Evolutionary conservation across 2,329 filamentous ascomycete species (phyloP).

Genomic region (Cytospora paraplurivora): DNA sequence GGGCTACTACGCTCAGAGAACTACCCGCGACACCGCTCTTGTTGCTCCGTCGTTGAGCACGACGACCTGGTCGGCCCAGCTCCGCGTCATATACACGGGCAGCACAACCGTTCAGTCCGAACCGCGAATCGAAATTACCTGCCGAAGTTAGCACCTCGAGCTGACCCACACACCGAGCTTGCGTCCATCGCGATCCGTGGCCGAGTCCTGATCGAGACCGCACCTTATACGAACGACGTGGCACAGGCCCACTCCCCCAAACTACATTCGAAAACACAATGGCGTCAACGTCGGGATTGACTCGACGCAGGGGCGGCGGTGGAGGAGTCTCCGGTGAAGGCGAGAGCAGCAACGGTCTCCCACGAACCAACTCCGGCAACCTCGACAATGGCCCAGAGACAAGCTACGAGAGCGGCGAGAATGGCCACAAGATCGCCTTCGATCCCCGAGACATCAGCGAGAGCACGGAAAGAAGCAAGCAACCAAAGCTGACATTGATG

Average conservation of each 20-base stretch:
- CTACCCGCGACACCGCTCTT: conserved; percentile 1
- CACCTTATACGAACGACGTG: conserved; percentile 1
- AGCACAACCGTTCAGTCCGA: background rate
- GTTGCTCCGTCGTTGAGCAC: background rate
- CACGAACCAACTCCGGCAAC: conserved; percentile 61
- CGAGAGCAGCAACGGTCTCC: conserved; percentile 51
- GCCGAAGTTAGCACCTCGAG: background rate
- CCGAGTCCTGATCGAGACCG: conserved; percentile 7
- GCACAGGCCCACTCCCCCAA: background rate
- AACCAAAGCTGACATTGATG: conserved; percentile 98
- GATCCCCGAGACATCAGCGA: conserved; percentile 97
- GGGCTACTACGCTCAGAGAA: background rate
- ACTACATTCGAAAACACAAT: conserved; percentile 26
- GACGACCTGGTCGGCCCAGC: background rate
- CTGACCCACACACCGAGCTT: conserved; percentile 5
- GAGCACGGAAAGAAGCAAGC: conserved; percentile 92
- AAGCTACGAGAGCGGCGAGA: conserved; percentile 88
- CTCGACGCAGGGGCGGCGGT: conserved; percentile 68
- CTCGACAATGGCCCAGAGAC: conserved; percentile 67
- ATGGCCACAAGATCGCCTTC: conserved; percentile 98
- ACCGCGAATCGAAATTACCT: conserved; percentile 9
- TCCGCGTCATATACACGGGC: background rate
- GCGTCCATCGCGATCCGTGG: conserved; percentile 6
- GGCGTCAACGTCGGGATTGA: conserved; percentile 55
- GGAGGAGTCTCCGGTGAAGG: conserved; percentile 55